phyloP scores from a whole-genome alignment of 2,329 filamentous ascomycete genomes.

The Colletotrichum orbiculare region DNA sequence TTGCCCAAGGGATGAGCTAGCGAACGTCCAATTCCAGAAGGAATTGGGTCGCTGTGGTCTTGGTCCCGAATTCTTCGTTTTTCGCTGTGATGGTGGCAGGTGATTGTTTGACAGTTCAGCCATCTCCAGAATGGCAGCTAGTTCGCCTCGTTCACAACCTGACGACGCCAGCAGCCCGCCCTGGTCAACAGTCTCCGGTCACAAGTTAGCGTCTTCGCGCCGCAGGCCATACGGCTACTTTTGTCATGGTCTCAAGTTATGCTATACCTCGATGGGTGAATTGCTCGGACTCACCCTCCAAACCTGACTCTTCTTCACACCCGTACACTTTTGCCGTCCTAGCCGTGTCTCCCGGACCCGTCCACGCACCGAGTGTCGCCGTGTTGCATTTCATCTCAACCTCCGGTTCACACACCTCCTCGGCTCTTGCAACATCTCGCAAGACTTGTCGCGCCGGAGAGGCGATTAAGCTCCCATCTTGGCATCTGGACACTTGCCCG shows the following conservation, averaged over 20 bases:
- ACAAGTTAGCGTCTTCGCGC: no score
- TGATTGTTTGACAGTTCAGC: not conserved
- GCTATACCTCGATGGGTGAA: conserved; percentile 17
- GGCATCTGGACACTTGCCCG: conserved; percentile 28
- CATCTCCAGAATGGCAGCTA: not conserved
- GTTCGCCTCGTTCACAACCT: not conserved
- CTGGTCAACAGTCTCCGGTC: not conserved
- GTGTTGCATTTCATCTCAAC: conserved; percentile 27
- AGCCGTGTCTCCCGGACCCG: conserved; percentile 24
- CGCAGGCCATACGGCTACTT: conserved; percentile 10
- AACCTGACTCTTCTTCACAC: conserved; percentile 28
- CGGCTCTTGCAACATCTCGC: conserved; percentile 18
- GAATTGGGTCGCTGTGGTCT: not conserved
- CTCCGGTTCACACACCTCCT: not conserved
- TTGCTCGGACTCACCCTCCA: conserved; percentile 24
- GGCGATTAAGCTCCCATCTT: conserved; percentile 32
- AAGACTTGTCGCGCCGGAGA: conserved; percentile 19
- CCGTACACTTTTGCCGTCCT: conserved; percentile 22
- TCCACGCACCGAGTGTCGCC: conserved; percentile 19
- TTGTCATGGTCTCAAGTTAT: conserved; percentile 15
- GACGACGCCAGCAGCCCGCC: not conserved
- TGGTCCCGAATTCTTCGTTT: no score
- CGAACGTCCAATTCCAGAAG: conserved; percentile 3
- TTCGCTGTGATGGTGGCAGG: no score
- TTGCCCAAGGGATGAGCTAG: conserved; percentile 7